Evolutionary conservation across 352 stramenopile species (phyloP).

Genomic region (Saprolegnia diclina): DNA sequence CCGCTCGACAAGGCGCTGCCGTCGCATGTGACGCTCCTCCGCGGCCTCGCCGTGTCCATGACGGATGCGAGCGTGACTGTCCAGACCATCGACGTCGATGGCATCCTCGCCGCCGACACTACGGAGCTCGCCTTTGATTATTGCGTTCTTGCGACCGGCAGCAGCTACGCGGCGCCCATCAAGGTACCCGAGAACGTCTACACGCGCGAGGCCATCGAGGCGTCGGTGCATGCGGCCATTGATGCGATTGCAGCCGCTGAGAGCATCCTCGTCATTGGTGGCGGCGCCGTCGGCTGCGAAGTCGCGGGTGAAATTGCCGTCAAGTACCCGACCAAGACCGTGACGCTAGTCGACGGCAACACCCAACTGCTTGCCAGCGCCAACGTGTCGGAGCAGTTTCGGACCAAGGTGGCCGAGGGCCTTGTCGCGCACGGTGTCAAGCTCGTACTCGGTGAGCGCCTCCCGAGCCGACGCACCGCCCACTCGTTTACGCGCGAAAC

Average conservation of each 20-base stretch:
- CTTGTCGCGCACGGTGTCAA: conserved; percentile 31
- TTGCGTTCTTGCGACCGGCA: conserved; percentile 49
- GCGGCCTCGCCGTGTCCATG: conserved; percentile 32
- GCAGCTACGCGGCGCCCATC: conserved; percentile 51
- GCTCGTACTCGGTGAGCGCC: conserved; percentile 32
- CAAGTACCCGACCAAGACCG: conserved; percentile 34
- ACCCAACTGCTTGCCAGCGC: conserved; percentile 30
- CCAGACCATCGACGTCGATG: conserved; percentile 32
- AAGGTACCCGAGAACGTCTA: conserved; percentile 31
- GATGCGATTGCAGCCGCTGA: conserved; percentile 30
- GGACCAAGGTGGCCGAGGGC: conserved; percentile 17
- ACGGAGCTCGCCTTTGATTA: conserved; percentile 41
- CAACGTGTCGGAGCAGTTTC: conserved; percentile 30
- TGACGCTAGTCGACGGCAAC: conserved; percentile 33
- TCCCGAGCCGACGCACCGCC: conserved; percentile 28
- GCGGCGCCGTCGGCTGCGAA: conserved; percentile 36
- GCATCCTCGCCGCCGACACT: conserved; percentile 29
- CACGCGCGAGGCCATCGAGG: conserved; percentile 30
- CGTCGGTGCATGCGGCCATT: conserved; percentile 30
- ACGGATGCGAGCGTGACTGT: conserved; percentile 32
- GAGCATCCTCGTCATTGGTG: conserved; percentile 33
- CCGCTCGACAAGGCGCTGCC: conserved; percentile 37
- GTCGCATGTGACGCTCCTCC: conserved; percentile 11
- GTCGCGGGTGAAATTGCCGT: conserved; percentile 35
- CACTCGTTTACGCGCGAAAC: conserved; percentile 32